Evolutionary conservation across 768 basidiomycete species (phyloP).

Genomic region (Dioszegia hungarica): DNA sequence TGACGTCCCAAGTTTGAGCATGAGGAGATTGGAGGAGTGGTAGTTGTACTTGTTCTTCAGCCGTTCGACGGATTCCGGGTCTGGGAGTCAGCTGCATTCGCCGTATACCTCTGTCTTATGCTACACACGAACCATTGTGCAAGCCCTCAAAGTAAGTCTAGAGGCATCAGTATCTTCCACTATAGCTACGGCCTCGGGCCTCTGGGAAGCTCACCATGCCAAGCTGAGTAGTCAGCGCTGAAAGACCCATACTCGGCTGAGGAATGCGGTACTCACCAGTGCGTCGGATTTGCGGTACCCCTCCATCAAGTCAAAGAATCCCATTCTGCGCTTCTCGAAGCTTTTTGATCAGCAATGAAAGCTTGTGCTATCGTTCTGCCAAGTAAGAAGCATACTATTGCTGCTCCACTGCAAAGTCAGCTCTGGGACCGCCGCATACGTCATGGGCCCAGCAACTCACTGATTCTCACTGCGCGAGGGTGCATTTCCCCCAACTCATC

Average conservation of each 20-base stretch:
- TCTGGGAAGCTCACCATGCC: not conserved
- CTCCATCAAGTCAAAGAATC: constrained; percentile 48
- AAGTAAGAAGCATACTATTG: constrained; percentile 43
- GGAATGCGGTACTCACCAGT: constrained; percentile 31
- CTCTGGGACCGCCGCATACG: not conserved
- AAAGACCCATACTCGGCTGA: too few species aligned
- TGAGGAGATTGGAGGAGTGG: constrained; percentile 35
- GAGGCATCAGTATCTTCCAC: constrained; percentile 19
- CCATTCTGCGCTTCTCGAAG: constrained; percentile 47
- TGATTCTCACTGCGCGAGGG: constrained; percentile 41
- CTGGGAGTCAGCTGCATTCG: constrained; percentile 2
- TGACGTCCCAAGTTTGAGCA: constrained; percentile 35
- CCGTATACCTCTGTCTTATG: too few species aligned
- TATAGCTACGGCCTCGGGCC: not conserved
- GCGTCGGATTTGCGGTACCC: constrained; percentile 48
- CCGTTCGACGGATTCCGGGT: constrained; percentile 36
- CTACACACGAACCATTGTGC: constrained; percentile 41
- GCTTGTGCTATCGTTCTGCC: not conserved
- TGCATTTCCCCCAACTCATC: constrained; percentile 48
- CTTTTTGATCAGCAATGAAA: constrained; percentile 4
- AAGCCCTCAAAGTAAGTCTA: constrained; percentile 41
- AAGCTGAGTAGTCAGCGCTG: not conserved
- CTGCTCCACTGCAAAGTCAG: constrained; percentile 40
- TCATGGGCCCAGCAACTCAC: constrained; percentile 12
- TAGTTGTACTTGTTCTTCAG: constrained; percentile 41